phyloP scores from a whole-genome alignment of 495 filamentous ascomycete genomes.

The Talaromyces borbonicus region DNA sequence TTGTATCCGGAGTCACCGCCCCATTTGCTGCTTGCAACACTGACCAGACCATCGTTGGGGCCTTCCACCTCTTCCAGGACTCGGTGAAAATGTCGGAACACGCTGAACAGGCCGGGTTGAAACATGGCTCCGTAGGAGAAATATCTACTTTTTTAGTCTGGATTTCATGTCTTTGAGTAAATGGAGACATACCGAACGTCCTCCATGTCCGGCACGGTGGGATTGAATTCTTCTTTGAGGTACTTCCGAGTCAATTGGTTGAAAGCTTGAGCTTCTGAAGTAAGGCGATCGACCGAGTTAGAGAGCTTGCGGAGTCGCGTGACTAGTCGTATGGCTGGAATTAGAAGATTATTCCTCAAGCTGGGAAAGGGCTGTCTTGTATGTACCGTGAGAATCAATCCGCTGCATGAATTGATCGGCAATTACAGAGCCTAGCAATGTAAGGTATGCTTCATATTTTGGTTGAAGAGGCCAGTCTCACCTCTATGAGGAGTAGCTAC shows the following conservation, averaged over 20 bases:
- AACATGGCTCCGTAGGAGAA: slow-evolving; percentile 84
- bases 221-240: slow-evolving; percentile 78
- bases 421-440: slow-evolving; percentile 53
- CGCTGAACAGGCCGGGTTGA: slow-evolving; percentile 54
- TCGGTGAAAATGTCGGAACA: slow-evolving; percentile 62
- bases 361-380: not conserved
- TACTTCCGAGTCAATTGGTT: slow-evolving; percentile 71
- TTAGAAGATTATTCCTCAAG: not conserved
- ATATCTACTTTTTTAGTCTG: slow-evolving; percentile 40
- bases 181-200: slow-evolving; percentile 44
- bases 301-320: slow-evolving; percentile 4
- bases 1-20: slow-evolving; percentile 63
- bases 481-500: slow-evolving; percentile 83
- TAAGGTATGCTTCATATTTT: not conserved
- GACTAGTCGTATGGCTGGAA: not conserved
- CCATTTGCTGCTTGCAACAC: slow-evolving; percentile 76
- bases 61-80: slow-evolving; percentile 66
- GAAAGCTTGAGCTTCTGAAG: slow-evolving; percentile 35
- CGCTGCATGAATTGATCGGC: slow-evolving; percentile 73
- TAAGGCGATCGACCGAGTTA: not conserved
- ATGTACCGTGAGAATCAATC: slow-evolving; percentile 43
- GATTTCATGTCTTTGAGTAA: not conserved
- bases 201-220: slow-evolving; percentile 59
- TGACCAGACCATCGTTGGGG: slow-evolving; percentile 88
- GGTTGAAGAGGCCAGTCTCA: slow-evolving; percentile 11